phyloP scores from a whole-genome alignment of 441 rosid genomes.

The Biscutella laevigata region DNA sequence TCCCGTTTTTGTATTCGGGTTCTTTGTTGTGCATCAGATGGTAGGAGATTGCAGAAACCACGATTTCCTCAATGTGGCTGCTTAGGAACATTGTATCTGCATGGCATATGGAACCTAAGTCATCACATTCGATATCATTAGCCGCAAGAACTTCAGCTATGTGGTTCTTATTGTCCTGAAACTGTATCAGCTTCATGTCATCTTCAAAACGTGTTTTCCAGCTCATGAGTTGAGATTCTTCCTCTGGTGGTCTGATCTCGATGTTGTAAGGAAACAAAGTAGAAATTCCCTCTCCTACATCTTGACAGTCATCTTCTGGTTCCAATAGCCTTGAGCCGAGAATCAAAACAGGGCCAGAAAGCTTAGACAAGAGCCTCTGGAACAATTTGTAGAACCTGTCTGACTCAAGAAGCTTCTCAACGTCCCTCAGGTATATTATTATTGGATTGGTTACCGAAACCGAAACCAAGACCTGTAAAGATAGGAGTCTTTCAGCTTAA shows the following conservation, averaged over 20 bases:
- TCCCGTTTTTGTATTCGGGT: conserved; percentile 88
- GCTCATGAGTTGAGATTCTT: conserved; percentile 60
- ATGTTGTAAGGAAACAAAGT: conserved; percentile 69
- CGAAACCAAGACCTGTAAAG: conserved; percentile 61
- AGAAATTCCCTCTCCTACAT: conserved; percentile 59
- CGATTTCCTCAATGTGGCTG: conserved; percentile 78
- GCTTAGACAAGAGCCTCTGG: conserved; percentile 53
- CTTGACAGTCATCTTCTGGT: conserved; percentile 57
- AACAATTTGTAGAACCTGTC: conserved; percentile 58
- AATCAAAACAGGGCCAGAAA: conserved; percentile 63
- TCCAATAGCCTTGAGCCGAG: conserved; percentile 79
- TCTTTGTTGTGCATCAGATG: conserved; percentile 68
- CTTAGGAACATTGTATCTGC: conserved; percentile 68
- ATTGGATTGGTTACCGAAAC: conserved; percentile 58
- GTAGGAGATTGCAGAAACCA: conserved; percentile 76
- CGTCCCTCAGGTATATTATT: conserved; percentile 78
- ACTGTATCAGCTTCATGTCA: conserved; percentile 77
- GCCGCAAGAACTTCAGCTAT: conserved; percentile 82
- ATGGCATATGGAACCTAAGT: conserved; percentile 66
- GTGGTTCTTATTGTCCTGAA: conserved; percentile 88
- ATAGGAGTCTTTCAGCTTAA: conserved; percentile 6
- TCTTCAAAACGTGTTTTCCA: conserved; percentile 87
- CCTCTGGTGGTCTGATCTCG: conserved; percentile 75
- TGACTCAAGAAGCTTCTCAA: conserved; percentile 70
- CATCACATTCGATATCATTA: conserved; percentile 84